Percentiles rank a stretch among this genome's conserved stretches.
Conservation (phyloP, 1,284 basidiomycete genomes). For the Mycena sp. region DNA sequence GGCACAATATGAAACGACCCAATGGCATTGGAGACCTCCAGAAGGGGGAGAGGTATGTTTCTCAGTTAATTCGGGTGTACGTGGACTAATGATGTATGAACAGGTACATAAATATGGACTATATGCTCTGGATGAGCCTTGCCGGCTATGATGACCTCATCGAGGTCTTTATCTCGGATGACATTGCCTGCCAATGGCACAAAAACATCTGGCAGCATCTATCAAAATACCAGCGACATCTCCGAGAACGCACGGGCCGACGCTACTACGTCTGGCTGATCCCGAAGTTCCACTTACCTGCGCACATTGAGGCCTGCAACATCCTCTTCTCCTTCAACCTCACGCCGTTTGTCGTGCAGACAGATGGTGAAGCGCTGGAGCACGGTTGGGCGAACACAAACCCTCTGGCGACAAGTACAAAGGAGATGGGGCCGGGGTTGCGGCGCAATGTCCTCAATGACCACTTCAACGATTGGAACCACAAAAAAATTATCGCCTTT, state of each 20-base stretch:
- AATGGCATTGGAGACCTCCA: constrained; percentile 40
- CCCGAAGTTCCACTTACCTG: constrained; percentile 36
- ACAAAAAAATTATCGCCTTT: background rate
- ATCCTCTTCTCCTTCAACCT: constrained; percentile 37
- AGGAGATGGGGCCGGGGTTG: constrained; percentile 12
- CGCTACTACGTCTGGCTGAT: constrained; percentile 22
- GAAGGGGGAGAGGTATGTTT: constrained; percentile 32
- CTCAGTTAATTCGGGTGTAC: background rate
- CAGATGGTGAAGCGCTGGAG: constrained; percentile 42
- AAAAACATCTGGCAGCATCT: constrained; percentile 25
- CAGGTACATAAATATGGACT: constrained; percentile 46
- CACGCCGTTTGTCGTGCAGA: constrained; percentile 29
- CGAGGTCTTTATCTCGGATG: constrained; percentile 41
- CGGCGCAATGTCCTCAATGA: constrained; percentile 17
- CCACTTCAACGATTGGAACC: background rate
- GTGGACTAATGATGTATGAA: too few relatives aligned
- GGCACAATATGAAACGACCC: constrained; percentile 40
- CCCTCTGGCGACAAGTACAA: background rate
- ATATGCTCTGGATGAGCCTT: constrained; percentile 38
- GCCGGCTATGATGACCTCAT: background rate
- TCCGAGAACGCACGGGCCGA: too few relatives aligned
- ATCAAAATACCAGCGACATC: background rate
- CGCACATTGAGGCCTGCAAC: constrained; percentile 34
- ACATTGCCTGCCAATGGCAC: constrained; percentile 26
- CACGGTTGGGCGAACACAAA: constrained; percentile 32